A percentile compares a stretch with the other conserved stretches of the same genome.
These are phyloP conservation scores for Datisca glomerata DNA, from an alignment of 306 rosid genomes.

Conservation along the genomic window DNA sequence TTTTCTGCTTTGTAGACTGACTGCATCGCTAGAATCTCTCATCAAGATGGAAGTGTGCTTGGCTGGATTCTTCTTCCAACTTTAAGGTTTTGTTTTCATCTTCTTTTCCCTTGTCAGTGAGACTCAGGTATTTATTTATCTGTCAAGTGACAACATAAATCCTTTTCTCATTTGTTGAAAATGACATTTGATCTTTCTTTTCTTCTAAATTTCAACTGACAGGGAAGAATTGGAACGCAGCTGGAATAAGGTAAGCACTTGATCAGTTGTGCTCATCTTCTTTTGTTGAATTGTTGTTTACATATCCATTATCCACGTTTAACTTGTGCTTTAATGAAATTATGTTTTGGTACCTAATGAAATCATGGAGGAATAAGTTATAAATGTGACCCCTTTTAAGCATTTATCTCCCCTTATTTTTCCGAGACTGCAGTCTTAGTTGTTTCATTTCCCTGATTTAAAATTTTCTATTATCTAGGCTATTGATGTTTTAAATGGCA, in stretches of 20 bases:
- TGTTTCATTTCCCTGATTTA: background rate
- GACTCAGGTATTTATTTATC: too few relatives aligned
- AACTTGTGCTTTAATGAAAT: too few relatives aligned
- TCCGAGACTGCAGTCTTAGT: background rate
- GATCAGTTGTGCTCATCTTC: too few relatives aligned
- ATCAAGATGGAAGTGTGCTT: conserved; percentile 46
- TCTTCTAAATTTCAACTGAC: conserved; percentile 11
- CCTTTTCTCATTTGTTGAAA: too few relatives aligned
- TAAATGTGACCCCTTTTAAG: too few relatives aligned
- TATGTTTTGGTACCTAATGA: too few relatives aligned
- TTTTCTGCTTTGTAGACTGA: conserved; percentile 45
- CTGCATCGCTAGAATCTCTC: conserved; percentile 77
- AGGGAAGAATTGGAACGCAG: conserved; percentile 37
- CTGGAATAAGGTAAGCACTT: conserved; percentile 49
- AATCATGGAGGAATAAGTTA: too few relatives aligned
- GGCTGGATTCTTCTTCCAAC: conserved; percentile 83
- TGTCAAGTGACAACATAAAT: too few relatives aligned
- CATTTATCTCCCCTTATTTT: background rate
- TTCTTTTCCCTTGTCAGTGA: background rate
- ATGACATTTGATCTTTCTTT: background rate
- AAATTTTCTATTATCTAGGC: conserved; percentile 22
- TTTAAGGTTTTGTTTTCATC: conserved; percentile 40
- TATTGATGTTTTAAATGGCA: conserved; percentile 75
- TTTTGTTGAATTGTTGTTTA: too few relatives aligned
- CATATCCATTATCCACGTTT: too few relatives aligned